Percentiles rank a stretch among this genome's conserved stretches.
Evolutionary conservation across 805 yeast species (phyloP).

Genomic region (Saturnispora halmiae): DNA sequence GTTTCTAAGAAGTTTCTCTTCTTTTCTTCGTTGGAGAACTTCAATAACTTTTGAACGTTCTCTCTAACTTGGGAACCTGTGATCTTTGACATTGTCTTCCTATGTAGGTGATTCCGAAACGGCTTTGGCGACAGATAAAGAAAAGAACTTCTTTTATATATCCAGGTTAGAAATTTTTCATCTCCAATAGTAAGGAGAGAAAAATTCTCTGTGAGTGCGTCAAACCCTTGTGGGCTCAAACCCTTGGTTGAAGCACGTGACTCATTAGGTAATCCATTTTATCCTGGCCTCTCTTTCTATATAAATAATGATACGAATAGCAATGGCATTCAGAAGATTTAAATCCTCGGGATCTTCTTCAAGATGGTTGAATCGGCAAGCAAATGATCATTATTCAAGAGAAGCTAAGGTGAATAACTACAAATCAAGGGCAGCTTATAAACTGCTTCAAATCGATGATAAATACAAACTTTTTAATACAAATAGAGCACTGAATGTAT

Average conservation of each 20-base stretch:
- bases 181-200: background rate
- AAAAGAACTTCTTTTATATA: too few species aligned
- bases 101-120: slow-evolving; percentile 30
- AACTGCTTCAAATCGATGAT: slow-evolving; percentile 65
- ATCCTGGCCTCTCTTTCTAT: too few species aligned
- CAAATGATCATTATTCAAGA: slow-evolving; percentile 52
- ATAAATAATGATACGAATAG: too few species aligned
- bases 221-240: slow-evolving; percentile 3
- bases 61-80: slow-evolving; percentile 92
- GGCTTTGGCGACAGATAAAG: slow-evolving; percentile 43
- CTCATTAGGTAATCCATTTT: too few species aligned
- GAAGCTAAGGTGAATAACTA: slow-evolving; percentile 56
- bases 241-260: slow-evolving; percentile 17
- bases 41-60: slow-evolving; percentile 86
- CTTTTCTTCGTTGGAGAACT: slow-evolving; percentile 88
- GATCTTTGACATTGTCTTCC: slow-evolving; percentile 69
- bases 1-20: slow-evolving; percentile 99
- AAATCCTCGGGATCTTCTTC: slow-evolving; percentile 41
- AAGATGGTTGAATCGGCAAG: slow-evolving; percentile 70
- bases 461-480: slow-evolving; percentile 45
- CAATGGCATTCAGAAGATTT: background rate
- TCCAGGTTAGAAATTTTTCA: too few species aligned
- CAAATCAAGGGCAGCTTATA: slow-evolving; percentile 86
- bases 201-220: background rate
- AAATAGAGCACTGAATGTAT: slow-evolving; percentile 32